Evolutionary conservation across 2,329 filamentous ascomycete genomes (phyloP).

Genomic region (Aspergillus arachidicola): DNA sequence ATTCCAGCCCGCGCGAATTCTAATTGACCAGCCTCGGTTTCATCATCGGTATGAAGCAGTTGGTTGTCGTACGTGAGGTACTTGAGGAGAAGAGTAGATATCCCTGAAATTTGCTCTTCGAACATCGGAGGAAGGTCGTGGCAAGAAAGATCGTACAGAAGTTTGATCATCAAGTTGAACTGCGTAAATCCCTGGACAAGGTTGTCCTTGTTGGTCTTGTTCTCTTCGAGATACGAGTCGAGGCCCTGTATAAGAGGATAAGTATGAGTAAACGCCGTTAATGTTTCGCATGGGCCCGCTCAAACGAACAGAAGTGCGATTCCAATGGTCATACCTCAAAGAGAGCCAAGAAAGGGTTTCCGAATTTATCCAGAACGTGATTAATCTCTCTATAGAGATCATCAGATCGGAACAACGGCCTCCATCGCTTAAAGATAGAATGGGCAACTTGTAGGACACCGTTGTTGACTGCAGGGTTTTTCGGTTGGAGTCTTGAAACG

Average conservation of each 20-base stretch:
- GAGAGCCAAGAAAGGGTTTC: slow-evolving; percentile 77
- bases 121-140: slow-evolving; percentile 95
- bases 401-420: slow-evolving; percentile 90
- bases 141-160: slow-evolving; percentile 95
- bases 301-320: neutral
- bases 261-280: neutral
- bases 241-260: slow-evolving; percentile 41
- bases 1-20: slow-evolving; percentile 92
- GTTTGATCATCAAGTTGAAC: slow-evolving; percentile 84
- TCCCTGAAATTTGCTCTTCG: slow-evolving; percentile 79
- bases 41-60: slow-evolving; percentile 81
- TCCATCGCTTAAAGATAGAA: slow-evolving; percentile 96
- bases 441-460: slow-evolving; percentile 96
- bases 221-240: slow-evolving; percentile 66
- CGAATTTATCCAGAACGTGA: slow-evolving; percentile 87
- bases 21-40: slow-evolving; percentile 80
- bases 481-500: slow-evolving; percentile 79
- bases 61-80: slow-evolving; percentile 89
- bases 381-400: slow-evolving; percentile 94
- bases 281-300: neutral
- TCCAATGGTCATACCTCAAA: slow-evolving; percentile 62
- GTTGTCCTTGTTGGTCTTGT: slow-evolving; percentile 72
- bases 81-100: slow-evolving; percentile 82
- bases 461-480: slow-evolving; percentile 82
- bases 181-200: slow-evolving; percentile 81